Percentiles rank a stretch among this genome's conserved stretches.
These are phyloP conservation scores for Singerocomus inundabilis DNA, from an alignment of 1,284 basidiomycete species.

Conservation along the genomic window DNA sequence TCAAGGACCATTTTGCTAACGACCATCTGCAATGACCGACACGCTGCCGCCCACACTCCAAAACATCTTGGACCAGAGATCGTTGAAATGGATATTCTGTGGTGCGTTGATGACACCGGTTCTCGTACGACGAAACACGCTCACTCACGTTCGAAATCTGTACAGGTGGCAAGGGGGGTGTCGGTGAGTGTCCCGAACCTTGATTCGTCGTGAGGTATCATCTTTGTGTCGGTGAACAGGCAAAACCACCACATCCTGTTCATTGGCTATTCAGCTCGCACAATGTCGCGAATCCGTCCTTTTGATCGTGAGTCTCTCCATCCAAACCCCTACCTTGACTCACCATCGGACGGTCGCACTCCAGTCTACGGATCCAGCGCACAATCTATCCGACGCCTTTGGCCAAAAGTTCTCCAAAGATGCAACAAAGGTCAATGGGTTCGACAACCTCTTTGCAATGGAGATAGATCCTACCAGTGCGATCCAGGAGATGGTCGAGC, in stretches of 20 bases:
- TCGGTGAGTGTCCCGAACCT: conserved; percentile 57
- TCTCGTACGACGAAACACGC: conserved; percentile 2
- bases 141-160: conserved; percentile 12
- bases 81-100: conserved; percentile 95
- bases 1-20: conserved; percentile 2
- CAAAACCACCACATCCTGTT: conserved; percentile 95
- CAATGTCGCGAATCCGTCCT: conserved; percentile 86
- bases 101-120: conserved; percentile 50
- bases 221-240: conserved; percentile 45
- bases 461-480: conserved; percentile 98
- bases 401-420: conserved; percentile 99
- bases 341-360: not conserved
- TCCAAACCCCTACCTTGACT: not conserved
- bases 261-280: conserved; percentile 92
- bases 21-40: conserved; percentile 44
- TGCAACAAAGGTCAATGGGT: conserved; percentile 98
- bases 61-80: conserved; percentile 86
- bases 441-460: conserved; percentile 97
- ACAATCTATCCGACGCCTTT: conserved; percentile 98
- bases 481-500: conserved; percentile 99
- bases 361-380: conserved; percentile 97
- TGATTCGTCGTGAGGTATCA: not conserved
- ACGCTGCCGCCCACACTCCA: conserved; percentile 78
- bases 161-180: conserved; percentile 91
- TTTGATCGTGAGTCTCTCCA: conserved; percentile 72